Base-by-base conservation (phyloP, 768 basidiomycete species). In the Pulveroboletus sp. region DNA sequence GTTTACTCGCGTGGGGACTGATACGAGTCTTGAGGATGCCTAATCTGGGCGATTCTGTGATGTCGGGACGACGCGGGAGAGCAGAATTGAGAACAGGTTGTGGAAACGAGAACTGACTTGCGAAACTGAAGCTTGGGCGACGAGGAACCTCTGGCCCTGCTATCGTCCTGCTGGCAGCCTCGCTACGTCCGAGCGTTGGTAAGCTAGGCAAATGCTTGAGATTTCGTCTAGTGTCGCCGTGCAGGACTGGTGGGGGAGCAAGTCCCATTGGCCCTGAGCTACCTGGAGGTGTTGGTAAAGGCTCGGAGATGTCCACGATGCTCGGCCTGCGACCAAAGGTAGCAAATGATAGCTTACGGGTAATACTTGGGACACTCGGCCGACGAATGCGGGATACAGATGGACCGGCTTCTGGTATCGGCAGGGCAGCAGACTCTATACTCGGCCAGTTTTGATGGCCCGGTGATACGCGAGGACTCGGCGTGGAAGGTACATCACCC, bases 291-390 rank as follows among this genome's bases (percentile, higher is more conserved):
- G 57, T 50, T 11, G 59, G 62, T 18, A 59, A 33, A 26, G 56
- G 54, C 33, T 64, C 49, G 12, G 24, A 43, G 43, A 61, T 46
- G n/a, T 64, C 66, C 17, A 52, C 38, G 18, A 58, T 14, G 9
- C 65, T 68, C 2, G 57, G 58, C 46, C 55, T 55, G 18, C 67
- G 67, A 39, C 48, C 37, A 28, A 66, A 66, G 21, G 56, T 57
- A n/a, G 57, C 60, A 38, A 68, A 66, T 10, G 65, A 68, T 14
- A 68, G 35, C 46, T 66, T 68, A n/a, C 61, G 66, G 3, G 65
- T 66, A 38, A 66, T 65, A 27, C 61, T 68, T 32, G 56, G 66
- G 9, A 65, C 63, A 8, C 64, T 65, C 8, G 63, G 64, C 18
- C 66, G 47, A 43, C 58, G 61, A 28, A 39, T 15, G 8, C 51